Base-by-base conservation (phyloP, 441 rosid genomes). In the Erodium chrysanthum region DNA sequence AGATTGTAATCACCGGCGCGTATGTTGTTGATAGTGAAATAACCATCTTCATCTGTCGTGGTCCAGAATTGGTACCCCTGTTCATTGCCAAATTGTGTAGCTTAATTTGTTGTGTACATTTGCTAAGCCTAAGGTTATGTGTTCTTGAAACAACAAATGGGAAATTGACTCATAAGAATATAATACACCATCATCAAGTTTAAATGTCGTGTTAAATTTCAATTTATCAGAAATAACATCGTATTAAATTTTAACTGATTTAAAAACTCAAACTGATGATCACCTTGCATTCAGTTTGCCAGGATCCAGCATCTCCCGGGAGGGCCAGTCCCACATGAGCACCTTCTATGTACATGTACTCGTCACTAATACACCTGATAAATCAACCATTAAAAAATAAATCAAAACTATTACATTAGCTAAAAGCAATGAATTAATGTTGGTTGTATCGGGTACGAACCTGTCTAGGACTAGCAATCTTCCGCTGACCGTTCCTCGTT, bases 211-310 rank as follows among this genome's bases (percentile, higher is more conserved):
- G n/a, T n/a, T n/a, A n/a, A n/a, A n/a, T n/a, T n/a, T n/a, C n/a
- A n/a, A n/a, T n/a, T n/a, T n/a, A n/a, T n/a, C n/a, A n/a, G n/a
- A n/a, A n/a, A n/a, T n/a, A n/a, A n/a, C n/a, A n/a, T n/a, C n/a
- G n/a, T n/a, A n/a, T n/a, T n/a, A 25, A 25, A 25, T 3, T 3
- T 25, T 25, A 3, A 1, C 29, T 25, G 2, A 25, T 25, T 3
- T 25, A 25, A 25, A 25, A 25, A 25, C 3, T 3, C 29, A 25
- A 25, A 25, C 3, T 25, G 29, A 25, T 25, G 29, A 15, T 27
- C 14, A 85, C 96, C 85, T 92, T 92, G 70, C 87, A 73, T 77
- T 88, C 97, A 66, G 54, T 68, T 77, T 89, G 94, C 97, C 97
- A 91, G 2, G 92, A 86, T 64, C 96, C 96, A 66, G 60, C 71